These are phyloP conservation scores for Picocystis salinarum DNA, from an alignment of 139 green algal species.

Conservation along the genomic window DNA sequence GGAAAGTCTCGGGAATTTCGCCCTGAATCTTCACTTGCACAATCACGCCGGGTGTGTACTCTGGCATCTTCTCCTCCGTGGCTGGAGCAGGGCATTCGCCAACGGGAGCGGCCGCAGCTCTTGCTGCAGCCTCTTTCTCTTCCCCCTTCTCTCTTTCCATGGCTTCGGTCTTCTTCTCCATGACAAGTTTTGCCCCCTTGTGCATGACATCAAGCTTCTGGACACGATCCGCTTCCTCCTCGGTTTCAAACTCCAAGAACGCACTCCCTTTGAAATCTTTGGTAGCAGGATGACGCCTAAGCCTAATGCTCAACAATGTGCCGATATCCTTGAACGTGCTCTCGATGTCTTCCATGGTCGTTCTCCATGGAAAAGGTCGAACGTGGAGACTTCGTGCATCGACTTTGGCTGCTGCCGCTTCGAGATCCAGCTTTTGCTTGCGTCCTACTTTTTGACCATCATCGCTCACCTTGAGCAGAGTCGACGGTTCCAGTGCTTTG, in stretches of 20 bases:
- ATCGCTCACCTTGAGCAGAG: no score
- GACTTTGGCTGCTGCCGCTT: conserved; percentile 22
- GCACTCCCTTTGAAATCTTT: conserved; percentile 69
- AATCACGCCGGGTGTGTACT: background rate
- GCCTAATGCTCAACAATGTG: conserved; percentile 46
- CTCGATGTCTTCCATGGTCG: conserved; percentile 30
- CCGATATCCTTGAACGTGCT: no score
- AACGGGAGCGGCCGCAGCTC: no score
- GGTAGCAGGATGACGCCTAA: conserved; percentile 43
- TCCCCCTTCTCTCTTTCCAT: no score
- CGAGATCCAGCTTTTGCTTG: no score
- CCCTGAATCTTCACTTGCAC: background rate
- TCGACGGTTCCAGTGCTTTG: no score
- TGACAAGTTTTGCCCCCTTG: conserved; percentile 2
- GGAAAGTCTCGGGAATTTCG: background rate
- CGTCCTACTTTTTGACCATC: no score
- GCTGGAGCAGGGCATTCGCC: no score
- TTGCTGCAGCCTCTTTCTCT: no score
- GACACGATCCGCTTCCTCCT: conserved; percentile 31
- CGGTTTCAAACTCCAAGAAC: conserved; percentile 52
- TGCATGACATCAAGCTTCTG: background rate
- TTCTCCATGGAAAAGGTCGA: conserved; percentile 48
- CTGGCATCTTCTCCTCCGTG: no score
- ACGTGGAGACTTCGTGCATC: conserved; percentile 53
- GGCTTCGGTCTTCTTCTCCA: conserved; percentile 3